These are phyloP conservation scores for Podaxis carcinomalis DNA, from an alignment of 768 basidiomycete genomes.

Conservation along the genomic window DNA sequence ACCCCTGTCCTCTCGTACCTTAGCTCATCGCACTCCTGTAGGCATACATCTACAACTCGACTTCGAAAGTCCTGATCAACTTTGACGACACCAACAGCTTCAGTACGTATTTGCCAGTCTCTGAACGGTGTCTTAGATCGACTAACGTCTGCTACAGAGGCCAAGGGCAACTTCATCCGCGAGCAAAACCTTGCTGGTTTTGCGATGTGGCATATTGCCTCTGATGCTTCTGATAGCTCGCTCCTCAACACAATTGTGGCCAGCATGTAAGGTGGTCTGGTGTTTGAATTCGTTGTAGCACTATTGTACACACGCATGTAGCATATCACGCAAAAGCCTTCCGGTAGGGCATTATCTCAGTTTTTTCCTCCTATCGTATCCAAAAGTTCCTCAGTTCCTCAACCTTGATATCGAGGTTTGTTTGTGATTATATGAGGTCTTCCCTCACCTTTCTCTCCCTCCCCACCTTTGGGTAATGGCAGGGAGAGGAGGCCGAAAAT, in stretches of 20 bases:
- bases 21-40: constrained; percentile 20
- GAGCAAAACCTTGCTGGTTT: constrained; percentile 48
- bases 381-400: not conserved
- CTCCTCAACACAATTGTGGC: constrained; percentile 50
- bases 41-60: constrained; percentile 60
- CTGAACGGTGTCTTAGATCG: not conserved
- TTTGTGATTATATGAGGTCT: not conserved
- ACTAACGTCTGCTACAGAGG: constrained; percentile 19
- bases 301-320: not conserved
- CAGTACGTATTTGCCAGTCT: constrained; percentile 18
- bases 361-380: not conserved
- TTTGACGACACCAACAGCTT: constrained; percentile 62
- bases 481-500: too few species aligned
- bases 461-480: not conserved
- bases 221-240: constrained; percentile 49
- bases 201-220: constrained; percentile 59
- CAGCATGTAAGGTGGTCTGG: constrained; percentile 26
- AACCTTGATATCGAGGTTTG: not conserved
- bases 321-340: not conserved
- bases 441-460: not conserved
- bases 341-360: not conserved
- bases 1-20: not conserved
- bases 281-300: not conserved
- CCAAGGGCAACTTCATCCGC: constrained; percentile 56
- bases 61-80: constrained; percentile 50